Percentiles rank a stretch among this genome's conserved stretches.
Evolutionary conservation across 1,284 basidiomycete species (phyloP).

Genomic region (Chiua sp.): DNA sequence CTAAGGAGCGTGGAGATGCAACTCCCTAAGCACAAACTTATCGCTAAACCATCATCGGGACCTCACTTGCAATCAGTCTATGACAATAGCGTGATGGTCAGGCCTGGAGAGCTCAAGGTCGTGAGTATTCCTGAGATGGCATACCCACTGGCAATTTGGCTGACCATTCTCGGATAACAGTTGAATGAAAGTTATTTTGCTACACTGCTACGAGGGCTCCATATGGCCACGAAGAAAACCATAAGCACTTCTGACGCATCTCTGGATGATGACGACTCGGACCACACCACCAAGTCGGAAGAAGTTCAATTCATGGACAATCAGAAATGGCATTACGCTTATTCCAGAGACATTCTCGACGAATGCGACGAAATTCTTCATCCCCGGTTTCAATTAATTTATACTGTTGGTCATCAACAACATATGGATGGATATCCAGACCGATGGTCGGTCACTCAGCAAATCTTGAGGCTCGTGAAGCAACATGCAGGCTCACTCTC

Average conservation of each 20-base stretch:
- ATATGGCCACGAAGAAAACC: neutral
- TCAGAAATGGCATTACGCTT: constrained; percentile 32
- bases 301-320: neutral
- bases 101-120: neutral
- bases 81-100: too few relatives aligned
- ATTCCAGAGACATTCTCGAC: constrained; percentile 40
- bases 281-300: too few relatives aligned
- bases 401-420: constrained; percentile 44
- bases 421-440: constrained; percentile 47
- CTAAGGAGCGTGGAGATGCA: constrained; percentile 9
- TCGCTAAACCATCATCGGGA: neutral
- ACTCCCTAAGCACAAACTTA: constrained; percentile 11
- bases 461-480: constrained; percentile 33
- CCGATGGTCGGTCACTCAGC: constrained; percentile 34
- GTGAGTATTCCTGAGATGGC: neutral
- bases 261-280: too few relatives aligned
- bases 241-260: too few relatives aligned
- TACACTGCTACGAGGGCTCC: neutral
- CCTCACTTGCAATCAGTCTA: neutral
- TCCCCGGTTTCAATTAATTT: constrained; percentile 40
- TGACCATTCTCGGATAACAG: neutral
- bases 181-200: neutral
- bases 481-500: constrained; percentile 9
- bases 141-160: too few relatives aligned
- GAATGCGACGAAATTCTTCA: constrained; percentile 48